Percentiles rank a stretch among this genome's conserved stretches.
These are phyloP conservation scores for Lasiosphaeris hirsuta DNA, from an alignment of 495 filamentous ascomycete species.

Conservation along the genomic window DNA sequence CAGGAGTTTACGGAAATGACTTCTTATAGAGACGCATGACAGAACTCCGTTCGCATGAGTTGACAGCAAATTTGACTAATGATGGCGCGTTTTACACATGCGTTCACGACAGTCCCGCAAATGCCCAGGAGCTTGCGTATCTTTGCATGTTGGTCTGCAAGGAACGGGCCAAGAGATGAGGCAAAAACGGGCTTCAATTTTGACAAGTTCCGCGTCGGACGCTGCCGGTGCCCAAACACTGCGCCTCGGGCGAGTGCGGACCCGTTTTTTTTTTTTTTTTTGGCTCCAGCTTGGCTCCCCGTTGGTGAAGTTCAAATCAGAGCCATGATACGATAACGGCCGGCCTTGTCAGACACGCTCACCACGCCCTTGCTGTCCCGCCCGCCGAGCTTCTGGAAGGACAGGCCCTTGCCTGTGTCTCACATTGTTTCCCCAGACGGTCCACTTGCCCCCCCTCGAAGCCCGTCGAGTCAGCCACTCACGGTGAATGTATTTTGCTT, in stretches of 20 bases:
- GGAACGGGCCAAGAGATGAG: background rate
- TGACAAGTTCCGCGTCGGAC: background rate
- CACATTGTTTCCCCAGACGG: background rate
- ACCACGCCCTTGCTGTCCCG: background rate
- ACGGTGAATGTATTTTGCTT: background rate
- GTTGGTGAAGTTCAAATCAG: background rate
- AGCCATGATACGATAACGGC: background rate
- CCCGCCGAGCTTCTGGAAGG: background rate
- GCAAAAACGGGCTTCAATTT: constrained; percentile 1
- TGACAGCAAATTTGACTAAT: too few relatives aligned
- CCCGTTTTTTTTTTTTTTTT: background rate
- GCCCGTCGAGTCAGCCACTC: background rate
- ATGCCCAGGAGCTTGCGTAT: too few relatives aligned
- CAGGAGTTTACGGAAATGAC: too few relatives aligned
- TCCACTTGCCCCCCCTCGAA: background rate
- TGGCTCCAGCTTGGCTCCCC: background rate
- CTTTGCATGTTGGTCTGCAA: background rate
- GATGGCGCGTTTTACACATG: too few relatives aligned
- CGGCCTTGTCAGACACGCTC: background rate
- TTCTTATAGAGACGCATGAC: too few relatives aligned
- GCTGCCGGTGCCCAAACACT: background rate
- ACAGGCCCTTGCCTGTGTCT: too few relatives aligned
- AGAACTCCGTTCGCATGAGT: too few relatives aligned
- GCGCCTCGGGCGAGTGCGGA: background rate
- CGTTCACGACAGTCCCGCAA: too few relatives aligned